phyloP scores from a whole-genome alignment of 805 yeast genomes.

The Pichia phayaonensis region DNA sequence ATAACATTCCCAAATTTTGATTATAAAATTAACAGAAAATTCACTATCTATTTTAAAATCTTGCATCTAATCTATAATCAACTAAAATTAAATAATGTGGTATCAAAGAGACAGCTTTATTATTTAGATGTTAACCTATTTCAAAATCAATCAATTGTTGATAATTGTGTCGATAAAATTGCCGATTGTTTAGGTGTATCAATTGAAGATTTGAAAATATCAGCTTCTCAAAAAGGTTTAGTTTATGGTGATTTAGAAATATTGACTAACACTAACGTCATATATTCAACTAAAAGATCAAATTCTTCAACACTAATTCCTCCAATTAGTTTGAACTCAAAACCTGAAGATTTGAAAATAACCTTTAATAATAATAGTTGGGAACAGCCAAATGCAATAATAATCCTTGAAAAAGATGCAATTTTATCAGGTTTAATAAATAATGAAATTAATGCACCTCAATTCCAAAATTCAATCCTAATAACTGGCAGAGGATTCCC shows the following conservation, averaged over 20 bases:
- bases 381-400: slow-evolving; percentile 23
- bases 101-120: slow-evolving; percentile 50
- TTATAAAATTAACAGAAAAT: slow-evolving; percentile 12
- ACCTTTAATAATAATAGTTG: slow-evolving; percentile 3
- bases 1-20: slow-evolving; percentile 18
- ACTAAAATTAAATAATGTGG: slow-evolving; percentile 8
- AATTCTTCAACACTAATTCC: slow-evolving; percentile 32
- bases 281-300: not conserved
- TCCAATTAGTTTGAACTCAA: slow-evolving; percentile 22
- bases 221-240: slow-evolving; percentile 52
- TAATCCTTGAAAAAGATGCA: slow-evolving; percentile 48
- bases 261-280: not conserved
- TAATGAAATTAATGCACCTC: not conserved
- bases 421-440: slow-evolving; percentile 31
- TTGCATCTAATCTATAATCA: slow-evolving; percentile 16
- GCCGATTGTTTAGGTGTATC: slow-evolving; percentile 32
- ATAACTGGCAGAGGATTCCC: slow-evolving; percentile 68
- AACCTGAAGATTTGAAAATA: slow-evolving; percentile 12
- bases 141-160: slow-evolving; percentile 35
- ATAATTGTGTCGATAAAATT: slow-evolving; percentile 32
- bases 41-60: slow-evolving; percentile 18
- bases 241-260: slow-evolving; percentile 29
- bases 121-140: slow-evolving; percentile 51
- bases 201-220: slow-evolving; percentile 34
- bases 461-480: not conserved